These are phyloP conservation scores for Boletales sp. DNA, from an alignment of 768 basidiomycete species.

Conservation along the genomic window DNA sequence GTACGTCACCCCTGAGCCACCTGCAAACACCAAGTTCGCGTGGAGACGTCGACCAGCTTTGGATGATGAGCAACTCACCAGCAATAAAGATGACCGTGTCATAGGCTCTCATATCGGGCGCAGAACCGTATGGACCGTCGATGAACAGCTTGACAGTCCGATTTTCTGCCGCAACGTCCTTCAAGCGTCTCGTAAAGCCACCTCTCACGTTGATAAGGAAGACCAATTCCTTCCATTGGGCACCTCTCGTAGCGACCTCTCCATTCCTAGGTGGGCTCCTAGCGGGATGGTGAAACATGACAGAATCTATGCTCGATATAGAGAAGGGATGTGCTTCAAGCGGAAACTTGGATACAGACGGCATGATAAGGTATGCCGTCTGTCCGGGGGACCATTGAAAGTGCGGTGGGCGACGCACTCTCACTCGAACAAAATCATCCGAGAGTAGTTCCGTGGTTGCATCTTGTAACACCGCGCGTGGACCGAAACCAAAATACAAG, in stretches of 20 bases:
- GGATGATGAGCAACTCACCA: conserved; percentile 29
- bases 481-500: conserved; percentile 33
- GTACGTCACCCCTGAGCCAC: conserved; percentile 50
- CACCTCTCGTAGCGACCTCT: background rate
- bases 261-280: background rate
- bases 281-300: conserved; percentile 8
- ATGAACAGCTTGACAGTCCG: conserved; percentile 43
- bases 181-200: conserved; percentile 57
- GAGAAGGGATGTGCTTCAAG: conserved; percentile 64
- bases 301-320: conserved; percentile 42
- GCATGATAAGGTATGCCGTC: conserved; percentile 49
- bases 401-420: conserved; percentile 40
- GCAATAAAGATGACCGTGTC: conserved; percentile 49
- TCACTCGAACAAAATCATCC: conserved; percentile 45
- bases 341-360: conserved; percentile 40
- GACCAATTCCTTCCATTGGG: conserved; percentile 39
- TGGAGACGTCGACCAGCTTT: background rate
- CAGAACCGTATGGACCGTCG: conserved; percentile 57
- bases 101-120: conserved; percentile 39
- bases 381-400: conserved; percentile 57
- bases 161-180: conserved; percentile 28
- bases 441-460: conserved; percentile 43
- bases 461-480: conserved; percentile 27
- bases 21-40: conserved; percentile 18
- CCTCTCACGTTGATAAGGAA: conserved; percentile 60